Evolutionary conservation across 805 yeast genomes (phyloP).

Genomic region (Brettanomyces sp.): DNA sequence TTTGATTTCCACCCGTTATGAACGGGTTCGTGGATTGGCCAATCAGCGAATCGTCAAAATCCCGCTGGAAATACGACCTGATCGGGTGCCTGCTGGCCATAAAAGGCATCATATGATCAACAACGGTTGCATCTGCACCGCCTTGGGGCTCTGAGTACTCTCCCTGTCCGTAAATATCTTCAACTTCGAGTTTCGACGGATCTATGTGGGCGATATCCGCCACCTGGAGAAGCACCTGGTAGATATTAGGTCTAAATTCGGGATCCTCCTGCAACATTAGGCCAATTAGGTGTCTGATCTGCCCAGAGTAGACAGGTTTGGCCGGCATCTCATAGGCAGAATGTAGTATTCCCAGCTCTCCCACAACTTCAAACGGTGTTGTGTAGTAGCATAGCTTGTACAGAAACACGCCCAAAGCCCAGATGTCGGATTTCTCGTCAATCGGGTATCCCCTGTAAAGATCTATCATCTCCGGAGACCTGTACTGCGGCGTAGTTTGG

Average conservation of each 20-base stretch:
- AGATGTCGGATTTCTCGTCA: constrained; percentile 86
- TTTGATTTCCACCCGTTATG: neutral
- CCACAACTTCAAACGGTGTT: constrained; percentile 89
- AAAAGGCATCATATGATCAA: constrained; percentile 22
- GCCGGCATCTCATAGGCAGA: constrained; percentile 73
- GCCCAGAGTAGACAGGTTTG: constrained; percentile 58
- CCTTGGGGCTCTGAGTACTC: constrained; percentile 13
- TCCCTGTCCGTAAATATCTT: constrained; percentile 33
- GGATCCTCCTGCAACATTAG: constrained; percentile 82
- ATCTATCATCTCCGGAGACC: constrained; percentile 96
- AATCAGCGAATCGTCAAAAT: too few relatives aligned
- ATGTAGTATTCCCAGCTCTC: constrained; percentile 78
- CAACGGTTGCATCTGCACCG: constrained; percentile 18
- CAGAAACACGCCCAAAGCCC: constrained; percentile 93
- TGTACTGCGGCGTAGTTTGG: constrained; percentile 92
- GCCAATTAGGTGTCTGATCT: constrained; percentile 64
- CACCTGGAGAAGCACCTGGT: constrained; percentile 62
- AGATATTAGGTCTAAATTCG: constrained; percentile 72
- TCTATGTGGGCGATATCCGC: constrained; percentile 44
- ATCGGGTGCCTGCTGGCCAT: constrained; percentile 21
- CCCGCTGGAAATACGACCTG: constrained; percentile 20
- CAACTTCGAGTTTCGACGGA: constrained; percentile 6
- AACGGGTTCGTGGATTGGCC: neutral
- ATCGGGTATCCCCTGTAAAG: constrained; percentile 73
- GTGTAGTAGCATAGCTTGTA: constrained; percentile 87